These are phyloP conservation scores for Rasamsonia emersonii DNA, from an alignment of 2,329 filamentous ascomycete species.

Conservation along the genomic window DNA sequence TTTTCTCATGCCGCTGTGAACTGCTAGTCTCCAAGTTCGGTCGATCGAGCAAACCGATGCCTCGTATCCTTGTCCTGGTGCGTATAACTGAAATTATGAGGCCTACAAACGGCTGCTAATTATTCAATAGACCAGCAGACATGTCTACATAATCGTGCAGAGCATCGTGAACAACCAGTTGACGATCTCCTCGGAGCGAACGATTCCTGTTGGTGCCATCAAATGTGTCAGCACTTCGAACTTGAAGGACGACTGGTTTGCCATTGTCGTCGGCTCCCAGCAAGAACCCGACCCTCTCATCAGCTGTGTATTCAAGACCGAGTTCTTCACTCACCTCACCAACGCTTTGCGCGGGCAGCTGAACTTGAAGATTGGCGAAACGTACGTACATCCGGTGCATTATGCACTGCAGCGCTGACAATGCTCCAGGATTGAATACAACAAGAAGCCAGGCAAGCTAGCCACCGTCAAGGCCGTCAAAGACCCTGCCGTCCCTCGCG, in stretches of 20 bases:
- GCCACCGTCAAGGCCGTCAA: slow-evolving; percentile 83
- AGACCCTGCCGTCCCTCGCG: slow-evolving; percentile 62
- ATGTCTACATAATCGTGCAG: slow-evolving; percentile 84
- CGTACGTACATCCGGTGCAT: slow-evolving; percentile 28
- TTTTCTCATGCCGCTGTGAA: slow-evolving; percentile 90
- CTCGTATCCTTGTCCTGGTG: slow-evolving; percentile 68
- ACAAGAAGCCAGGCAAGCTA: slow-evolving; percentile 94
- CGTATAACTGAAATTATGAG: slow-evolving; percentile 11
- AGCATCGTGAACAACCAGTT: slow-evolving; percentile 72
- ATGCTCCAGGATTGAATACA: slow-evolving; percentile 65
- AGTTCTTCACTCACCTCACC: slow-evolving; percentile 88
- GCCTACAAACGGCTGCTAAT: slow-evolving; percentile 12
- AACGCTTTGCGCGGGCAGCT: slow-evolving; percentile 70
- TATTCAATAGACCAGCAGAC: slow-evolving; percentile 55
- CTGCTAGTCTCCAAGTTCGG: slow-evolving; percentile 90
- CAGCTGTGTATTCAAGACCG: slow-evolving; percentile 91
- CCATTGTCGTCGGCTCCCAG: slow-evolving; percentile 76
- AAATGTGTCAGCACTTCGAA: slow-evolving; percentile 77
- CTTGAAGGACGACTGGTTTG: slow-evolving; percentile 92
- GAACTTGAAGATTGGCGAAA: slow-evolving; percentile 72
- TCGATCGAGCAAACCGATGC: slow-evolving; percentile 85
- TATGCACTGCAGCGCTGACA: slow-evolving; percentile 18
- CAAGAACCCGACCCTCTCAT: slow-evolving; percentile 91
- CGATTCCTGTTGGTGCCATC: slow-evolving; percentile 76
- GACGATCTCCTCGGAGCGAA: slow-evolving; percentile 71